phyloP scores from a whole-genome alignment of 768 basidiomycete species.

The Xanthoconium stramineum region DNA sequence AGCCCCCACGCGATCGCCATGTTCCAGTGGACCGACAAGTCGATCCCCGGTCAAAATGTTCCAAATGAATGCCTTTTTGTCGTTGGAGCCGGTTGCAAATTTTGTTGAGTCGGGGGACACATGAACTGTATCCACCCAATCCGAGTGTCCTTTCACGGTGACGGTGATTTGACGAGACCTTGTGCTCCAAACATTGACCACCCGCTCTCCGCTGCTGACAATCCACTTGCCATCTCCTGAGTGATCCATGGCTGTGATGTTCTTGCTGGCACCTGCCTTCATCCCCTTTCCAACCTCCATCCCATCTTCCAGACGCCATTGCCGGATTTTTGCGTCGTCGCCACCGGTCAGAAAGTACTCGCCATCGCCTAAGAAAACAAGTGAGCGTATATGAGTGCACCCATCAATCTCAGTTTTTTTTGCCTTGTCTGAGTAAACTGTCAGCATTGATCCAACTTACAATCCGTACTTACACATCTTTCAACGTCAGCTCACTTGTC shows the following conservation, averaged over 20 bases:
- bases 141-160: neutral
- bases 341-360: neutral
- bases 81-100: slow-evolving; percentile 2
- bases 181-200: neutral
- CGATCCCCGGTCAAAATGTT: slow-evolving; percentile 1
- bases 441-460: neutral
- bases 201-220: neutral
- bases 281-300: neutral
- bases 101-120: slow-evolving; percentile 8
- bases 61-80: slow-evolving; percentile 3
- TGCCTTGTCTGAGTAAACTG: neutral
- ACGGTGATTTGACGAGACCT: neutral
- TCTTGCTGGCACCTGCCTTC: neutral
- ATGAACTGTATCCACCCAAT: neutral
- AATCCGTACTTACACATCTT: no score
- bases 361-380: neutral
- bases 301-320: neutral
- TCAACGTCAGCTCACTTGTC: no score
- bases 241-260: neutral
- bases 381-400: neutral
- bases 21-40: slow-evolving; percentile 7
- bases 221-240: slow-evolving; percentile 1
- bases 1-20: neutral
- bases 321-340: neutral
- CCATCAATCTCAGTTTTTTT: neutral